Evolutionary conservation across 495 filamentous ascomycete species (phyloP).

Genomic region (Neurospora hispaniola): DNA sequence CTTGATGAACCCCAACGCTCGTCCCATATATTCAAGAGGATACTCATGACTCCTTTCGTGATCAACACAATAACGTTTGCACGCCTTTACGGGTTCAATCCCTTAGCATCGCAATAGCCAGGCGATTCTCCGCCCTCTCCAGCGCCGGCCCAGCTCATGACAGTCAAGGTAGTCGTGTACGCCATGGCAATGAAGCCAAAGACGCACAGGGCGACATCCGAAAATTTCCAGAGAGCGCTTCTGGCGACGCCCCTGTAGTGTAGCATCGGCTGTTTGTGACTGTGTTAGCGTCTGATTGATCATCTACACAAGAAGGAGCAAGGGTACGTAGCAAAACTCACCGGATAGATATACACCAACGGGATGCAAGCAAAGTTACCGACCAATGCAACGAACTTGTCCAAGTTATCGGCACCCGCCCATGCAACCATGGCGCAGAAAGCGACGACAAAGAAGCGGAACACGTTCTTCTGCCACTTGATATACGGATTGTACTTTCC

Average conservation of each 20-base stretch:
- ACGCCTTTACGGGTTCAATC: not conserved
- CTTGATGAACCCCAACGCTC: not conserved
- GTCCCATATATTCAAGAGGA: not conserved
- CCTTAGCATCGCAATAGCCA: slow-evolving; percentile 38
- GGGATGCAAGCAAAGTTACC: slow-evolving; percentile 98
- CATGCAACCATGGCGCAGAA: slow-evolving; percentile 80
- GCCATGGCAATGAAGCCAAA: slow-evolving; percentile 80
- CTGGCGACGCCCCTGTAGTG: slow-evolving; percentile 73
- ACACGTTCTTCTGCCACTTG: slow-evolving; percentile 98
- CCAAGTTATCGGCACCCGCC: slow-evolving; percentile 83
- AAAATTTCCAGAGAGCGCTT: slow-evolving; percentile 47
- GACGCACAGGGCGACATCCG: slow-evolving; percentile 63
- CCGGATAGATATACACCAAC: slow-evolving; percentile 94
- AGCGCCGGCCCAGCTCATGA: slow-evolving; percentile 64
- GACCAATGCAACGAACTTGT: slow-evolving; percentile 93
- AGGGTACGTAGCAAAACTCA: slow-evolving; percentile 35
- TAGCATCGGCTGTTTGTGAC: slow-evolving; percentile 58
- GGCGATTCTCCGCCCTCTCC: slow-evolving; percentile 28
- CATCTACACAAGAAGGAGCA: not conserved
- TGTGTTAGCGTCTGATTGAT: slow-evolving; percentile 14
- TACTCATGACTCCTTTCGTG: not conserved
- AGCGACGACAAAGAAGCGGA: slow-evolving; percentile 83
- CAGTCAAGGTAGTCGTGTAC: slow-evolving; percentile 79
- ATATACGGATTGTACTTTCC: slow-evolving; percentile 93
- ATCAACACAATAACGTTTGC: not conserved